Evolutionary conservation across 164 flowering plant species (phyloP), one percentile per base, ranked within the genome.

Genomic region (Taxillus chinensis): DNA sequence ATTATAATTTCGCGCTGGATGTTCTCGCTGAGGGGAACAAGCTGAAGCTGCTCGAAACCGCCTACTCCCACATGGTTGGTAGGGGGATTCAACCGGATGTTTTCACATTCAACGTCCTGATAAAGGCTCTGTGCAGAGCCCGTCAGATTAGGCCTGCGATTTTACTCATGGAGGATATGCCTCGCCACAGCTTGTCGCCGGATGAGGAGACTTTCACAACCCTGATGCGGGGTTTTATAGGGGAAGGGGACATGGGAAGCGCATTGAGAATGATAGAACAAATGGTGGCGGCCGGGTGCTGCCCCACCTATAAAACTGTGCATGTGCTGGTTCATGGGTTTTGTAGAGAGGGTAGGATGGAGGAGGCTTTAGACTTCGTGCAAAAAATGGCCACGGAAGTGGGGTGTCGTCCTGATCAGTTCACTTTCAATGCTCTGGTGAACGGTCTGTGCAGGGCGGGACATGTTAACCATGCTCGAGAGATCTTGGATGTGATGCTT

Each of bases 151-250:
- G 83, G 74, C 80, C 87, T 38, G 96, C 95, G 5, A 77, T 92
- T 67, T 70, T 80, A 64, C 74, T 92, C 86, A 79, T 87, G 91
- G 95, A 86, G 66, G 96, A 92, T 66, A 87, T 89, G 98, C 64
- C 69, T 8, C 73, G 59, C 7, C 67, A 81, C 64, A 86, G 86
- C 5, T 69, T 92, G 67, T 67, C 52, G 1, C 96, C 98, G 0
- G 92, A 92, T 72, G 98, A 89, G 83, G 84, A 64, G 55, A 92
- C 96, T 0, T 89, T 75, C 64, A 86, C 92, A 2, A 83, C 95
- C 7, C 39, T 92, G 48, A 92, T 92, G 91, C 87, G 82, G 60
- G 96, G 96, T 15, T 86, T 69, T 68, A 83, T 89, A 41, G 89
- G 86, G 68, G 90, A 86, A 61, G 95, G 93, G 17, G 70, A 92